Base-by-base conservation (phyloP, 2,329 filamentous ascomycete species). In the Sporothrix globosa region DNA sequence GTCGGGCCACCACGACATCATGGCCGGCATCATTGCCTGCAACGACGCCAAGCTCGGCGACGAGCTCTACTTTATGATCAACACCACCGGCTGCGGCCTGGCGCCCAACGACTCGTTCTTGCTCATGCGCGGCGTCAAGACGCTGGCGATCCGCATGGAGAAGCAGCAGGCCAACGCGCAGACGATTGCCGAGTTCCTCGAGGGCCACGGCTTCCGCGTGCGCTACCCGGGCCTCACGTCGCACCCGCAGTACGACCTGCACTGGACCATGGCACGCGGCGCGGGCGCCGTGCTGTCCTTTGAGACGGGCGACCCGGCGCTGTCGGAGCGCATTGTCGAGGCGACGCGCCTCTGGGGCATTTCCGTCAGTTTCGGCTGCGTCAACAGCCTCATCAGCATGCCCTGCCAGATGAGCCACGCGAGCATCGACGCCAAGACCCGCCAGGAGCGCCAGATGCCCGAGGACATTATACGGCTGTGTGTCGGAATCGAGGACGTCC, bases 351-450 rank as follows among this genome's bases (percentile, higher is more conserved):
- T 99, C 44, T 99, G 93, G 90, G 93, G 92, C 46, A 99, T 99
- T 76, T 96, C 92, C 74, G 96, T 99, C 72, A 97, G 93, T 77
- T 99, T 99, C 79, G 96, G 96, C 63, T 98, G 96, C 79, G 96
- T 99, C 74, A 99, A 99, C 83, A 97, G 92, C 79, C 83, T 99
- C 79, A 99, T 99, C 81, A 97, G 94, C 83, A 97, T 99, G 95
- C 95, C 96, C 10, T 99, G 96, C 82, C 93, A 95, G 77, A 99
- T 99, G 96, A 98, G 95, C 81, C 96, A 99, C 81, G 96, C 96
- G 52, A 97, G 93, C 78, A 99, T 99, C 77, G 96, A 98, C 78
- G 92, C 93, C 71, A 97, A 97, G 83, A 98, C 94, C 68, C 86
- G 96, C 75, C 85, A 88, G 76, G 93, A 97, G 82, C 87, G 94